Evolutionary conservation across 805 yeast species (phyloP).

Genomic region (Lipomyces japonicus): DNA sequence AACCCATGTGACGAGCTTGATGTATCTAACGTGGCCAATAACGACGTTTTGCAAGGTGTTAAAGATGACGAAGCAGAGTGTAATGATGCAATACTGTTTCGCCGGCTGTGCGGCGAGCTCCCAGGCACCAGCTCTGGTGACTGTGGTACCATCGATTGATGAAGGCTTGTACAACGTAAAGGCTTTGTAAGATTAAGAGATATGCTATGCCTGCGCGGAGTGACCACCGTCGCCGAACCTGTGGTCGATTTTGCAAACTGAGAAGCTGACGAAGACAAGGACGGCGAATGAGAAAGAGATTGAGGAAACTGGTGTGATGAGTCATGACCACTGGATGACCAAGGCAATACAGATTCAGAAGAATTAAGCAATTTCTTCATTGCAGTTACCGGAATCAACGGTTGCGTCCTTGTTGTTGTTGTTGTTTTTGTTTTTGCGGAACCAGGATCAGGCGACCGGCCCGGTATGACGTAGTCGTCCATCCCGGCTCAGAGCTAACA

Average conservation of each 20-base stretch:
- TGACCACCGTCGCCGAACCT: neutral
- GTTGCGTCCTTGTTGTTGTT: no score
- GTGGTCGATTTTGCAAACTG: neutral
- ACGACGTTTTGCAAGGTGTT: neutral
- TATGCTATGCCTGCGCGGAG: conserved; percentile 1
- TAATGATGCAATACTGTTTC: conserved; percentile 4
- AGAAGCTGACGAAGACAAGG: neutral
- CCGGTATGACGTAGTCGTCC: no score
- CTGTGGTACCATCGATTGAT: conserved; percentile 7
- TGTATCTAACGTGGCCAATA: neutral
- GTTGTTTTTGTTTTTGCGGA: no score
- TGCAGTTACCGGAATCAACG: no score
- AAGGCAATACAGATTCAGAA: no score
- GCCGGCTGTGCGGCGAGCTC: conserved; percentile 4
- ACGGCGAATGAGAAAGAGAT: no score
- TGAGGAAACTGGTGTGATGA: no score
- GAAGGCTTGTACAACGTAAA: conserved; percentile 9
- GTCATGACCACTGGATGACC: no score
- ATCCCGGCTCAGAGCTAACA: no score
- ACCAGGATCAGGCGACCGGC: no score
- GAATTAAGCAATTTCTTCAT: no score
- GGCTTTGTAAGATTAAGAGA: conserved; percentile 8
- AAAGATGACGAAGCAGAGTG: neutral
- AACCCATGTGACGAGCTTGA: neutral
- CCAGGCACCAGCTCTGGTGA: conserved; percentile 4